phyloP scores from a whole-genome alignment of 1,284 basidiomycete genomes.

The Puccinia coronata region DNA sequence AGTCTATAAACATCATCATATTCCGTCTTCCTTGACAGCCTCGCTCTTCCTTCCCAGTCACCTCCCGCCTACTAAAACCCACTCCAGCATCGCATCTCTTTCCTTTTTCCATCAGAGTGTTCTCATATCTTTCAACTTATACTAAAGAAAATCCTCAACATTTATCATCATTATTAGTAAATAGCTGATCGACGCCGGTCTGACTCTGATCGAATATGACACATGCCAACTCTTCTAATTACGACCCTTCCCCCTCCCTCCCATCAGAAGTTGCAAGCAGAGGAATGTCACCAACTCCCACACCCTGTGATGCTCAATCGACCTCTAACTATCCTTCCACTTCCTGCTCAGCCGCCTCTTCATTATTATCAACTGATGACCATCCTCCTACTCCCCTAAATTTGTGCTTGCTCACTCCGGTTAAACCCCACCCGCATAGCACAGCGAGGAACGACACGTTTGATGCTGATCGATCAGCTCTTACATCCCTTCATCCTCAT shows the following conservation, averaged over 20 bases:
- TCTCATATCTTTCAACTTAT: not conserved
- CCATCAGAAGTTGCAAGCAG: not conserved
- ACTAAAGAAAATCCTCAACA: no score
- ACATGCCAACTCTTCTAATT: not conserved
- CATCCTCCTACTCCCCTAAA: not conserved
- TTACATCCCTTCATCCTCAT: not conserved
- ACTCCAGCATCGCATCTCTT: not conserved
- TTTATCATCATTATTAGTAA: not conserved
- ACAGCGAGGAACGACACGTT: not conserved
- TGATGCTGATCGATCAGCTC: not conserved
- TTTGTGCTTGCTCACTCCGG: not conserved
- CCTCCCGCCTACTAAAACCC: conserved; percentile 1
- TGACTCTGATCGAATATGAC: not conserved
- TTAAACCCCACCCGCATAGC: not conserved
- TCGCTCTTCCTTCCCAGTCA: no score
- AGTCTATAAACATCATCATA: no score
- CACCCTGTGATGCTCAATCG: not conserved
- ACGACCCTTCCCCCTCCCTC: not conserved
- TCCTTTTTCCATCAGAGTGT: not conserved
- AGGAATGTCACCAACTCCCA: not conserved
- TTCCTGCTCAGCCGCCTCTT: not conserved
- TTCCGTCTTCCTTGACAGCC: no score
- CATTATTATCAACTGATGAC: not conserved
- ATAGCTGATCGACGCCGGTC: not conserved
- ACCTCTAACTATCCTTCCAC: not conserved